These are phyloP conservation scores for Populus davidiana DNA, from an alignment of 345 rosid genomes.

Conservation along the genomic window DNA sequence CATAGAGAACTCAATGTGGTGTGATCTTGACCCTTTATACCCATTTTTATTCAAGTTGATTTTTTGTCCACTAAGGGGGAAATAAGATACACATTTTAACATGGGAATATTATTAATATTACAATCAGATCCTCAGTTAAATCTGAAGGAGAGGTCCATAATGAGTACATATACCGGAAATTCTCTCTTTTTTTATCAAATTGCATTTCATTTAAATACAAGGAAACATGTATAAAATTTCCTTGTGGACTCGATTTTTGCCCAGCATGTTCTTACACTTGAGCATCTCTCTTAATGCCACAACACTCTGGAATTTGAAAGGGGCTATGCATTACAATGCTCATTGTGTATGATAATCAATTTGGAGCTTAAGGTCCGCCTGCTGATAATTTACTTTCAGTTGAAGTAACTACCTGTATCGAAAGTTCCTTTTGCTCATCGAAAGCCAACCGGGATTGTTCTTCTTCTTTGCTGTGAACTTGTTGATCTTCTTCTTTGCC, in stretches of 20 bases:
- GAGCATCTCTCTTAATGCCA: not conserved
- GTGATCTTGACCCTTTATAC: too few species aligned
- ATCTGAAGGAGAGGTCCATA: not conserved
- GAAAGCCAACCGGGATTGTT: conserved; percentile 4
- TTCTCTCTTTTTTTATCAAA: not conserved
- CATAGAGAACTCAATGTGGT: too few species aligned
- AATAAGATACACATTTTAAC: too few species aligned
- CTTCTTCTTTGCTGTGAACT: conserved; percentile 14
- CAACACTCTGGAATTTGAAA: not conserved
- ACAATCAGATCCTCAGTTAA: too few species aligned
- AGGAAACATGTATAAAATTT: not conserved
- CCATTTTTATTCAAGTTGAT: too few species aligned
- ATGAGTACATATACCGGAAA: not conserved
- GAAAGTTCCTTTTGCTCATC: conserved; percentile 12
- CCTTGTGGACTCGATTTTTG: not conserved
- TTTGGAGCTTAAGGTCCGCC: conserved; percentile 13
- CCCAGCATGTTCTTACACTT: not conserved
- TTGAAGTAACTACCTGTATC: conserved; percentile 13
- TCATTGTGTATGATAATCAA: too few species aligned
- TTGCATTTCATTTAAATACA: not conserved
- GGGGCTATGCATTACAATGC: too few species aligned
- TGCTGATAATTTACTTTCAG: conserved; percentile 9
- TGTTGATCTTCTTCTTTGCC: conserved; percentile 53
- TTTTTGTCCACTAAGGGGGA: too few species aligned
- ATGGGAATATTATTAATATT: too few species aligned